A percentile compares a stretch with the other conserved stretches of the same genome.
These are phyloP conservation scores for Incumbomyces lentus DNA, from an alignment of 2,329 filamentous ascomycete species.

Conservation along the genomic window DNA sequence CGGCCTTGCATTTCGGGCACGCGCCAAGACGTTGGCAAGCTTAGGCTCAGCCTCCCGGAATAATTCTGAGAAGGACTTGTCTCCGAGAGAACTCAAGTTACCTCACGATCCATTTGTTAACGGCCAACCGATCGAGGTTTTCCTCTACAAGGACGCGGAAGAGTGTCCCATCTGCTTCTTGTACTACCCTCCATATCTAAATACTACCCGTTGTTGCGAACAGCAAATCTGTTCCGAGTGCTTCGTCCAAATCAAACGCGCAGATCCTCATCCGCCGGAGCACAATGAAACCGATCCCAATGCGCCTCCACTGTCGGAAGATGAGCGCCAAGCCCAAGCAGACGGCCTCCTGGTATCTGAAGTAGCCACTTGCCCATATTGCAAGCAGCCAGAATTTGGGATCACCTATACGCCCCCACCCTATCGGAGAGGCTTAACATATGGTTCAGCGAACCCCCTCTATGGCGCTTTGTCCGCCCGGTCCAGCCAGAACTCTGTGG, in stretches of 20 bases:
- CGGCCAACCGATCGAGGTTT: conserved; percentile 86
- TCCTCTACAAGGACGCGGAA: conserved; percentile 77
- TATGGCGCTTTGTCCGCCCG: conserved; percentile 57
- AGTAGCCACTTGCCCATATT: conserved; percentile 86
- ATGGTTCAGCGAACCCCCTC: conserved; percentile 45
- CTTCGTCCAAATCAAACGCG: conserved; percentile 95
- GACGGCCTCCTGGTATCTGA: conserved; percentile 71
- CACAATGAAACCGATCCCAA: conserved; percentile 46
- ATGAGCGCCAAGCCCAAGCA: conserved; percentile 30
- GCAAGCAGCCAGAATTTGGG: conserved; percentile 87
- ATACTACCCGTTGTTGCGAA: conserved; percentile 88
- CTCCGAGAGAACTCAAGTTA: conserved; percentile 66
- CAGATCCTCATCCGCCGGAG: conserved; percentile 81
- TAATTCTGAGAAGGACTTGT: conserved; percentile 59
- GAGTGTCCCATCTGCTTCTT: conserved; percentile 97
- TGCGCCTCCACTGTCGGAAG: conserved; percentile 25
- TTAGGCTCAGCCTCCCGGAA: conserved; percentile 68
- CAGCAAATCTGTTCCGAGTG: conserved; percentile 97
- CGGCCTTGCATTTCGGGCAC: conserved; percentile 54
- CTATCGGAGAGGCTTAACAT: conserved; percentile 73
- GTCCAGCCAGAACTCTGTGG: conserved; percentile 75
- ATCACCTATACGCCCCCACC: conserved; percentile 87
- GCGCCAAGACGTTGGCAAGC: conserved; percentile 81
- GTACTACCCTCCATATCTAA: conserved; percentile 88
- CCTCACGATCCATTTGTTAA: conserved; percentile 81